Percentiles rank a stretch among this genome's conserved stretches.
Evolutionary conservation across 768 basidiomycete genomes (phyloP).

Genomic region (Arthromyces matolae): DNA sequence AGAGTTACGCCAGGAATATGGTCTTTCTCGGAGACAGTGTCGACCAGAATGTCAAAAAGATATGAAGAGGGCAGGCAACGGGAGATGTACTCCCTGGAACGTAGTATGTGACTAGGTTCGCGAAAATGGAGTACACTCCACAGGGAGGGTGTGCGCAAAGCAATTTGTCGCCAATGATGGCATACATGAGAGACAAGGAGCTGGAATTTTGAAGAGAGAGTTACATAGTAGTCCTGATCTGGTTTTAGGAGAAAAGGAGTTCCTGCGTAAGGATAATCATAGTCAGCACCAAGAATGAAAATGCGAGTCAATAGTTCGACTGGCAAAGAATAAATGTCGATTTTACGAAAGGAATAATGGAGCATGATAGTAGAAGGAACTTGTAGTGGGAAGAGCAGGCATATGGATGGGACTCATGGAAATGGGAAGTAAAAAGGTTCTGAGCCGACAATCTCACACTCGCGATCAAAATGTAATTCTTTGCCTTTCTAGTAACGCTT

Average conservation of each 20-base stretch:
- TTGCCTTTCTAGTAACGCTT: constrained; percentile 10
- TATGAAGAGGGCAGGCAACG: constrained; percentile 24
- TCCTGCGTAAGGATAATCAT: constrained; percentile 39
- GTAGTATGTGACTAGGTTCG: constrained; percentile 43
- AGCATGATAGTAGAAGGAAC: constrained; percentile 9
- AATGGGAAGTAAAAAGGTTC: constrained; percentile 8
- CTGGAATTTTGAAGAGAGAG: constrained; percentile 47
- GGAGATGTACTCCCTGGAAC: constrained; percentile 43
- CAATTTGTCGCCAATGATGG: constrained; percentile 52
- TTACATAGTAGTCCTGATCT: constrained; percentile 36
- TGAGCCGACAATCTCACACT: constrained; percentile 17
- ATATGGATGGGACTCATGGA: constrained; percentile 13
- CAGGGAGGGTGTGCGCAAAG: constrained; percentile 45
- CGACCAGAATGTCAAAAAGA: constrained; percentile 53
- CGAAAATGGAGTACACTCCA: constrained; percentile 59
- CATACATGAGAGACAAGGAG: constrained; percentile 58
- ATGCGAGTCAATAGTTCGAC: constrained; percentile 58
- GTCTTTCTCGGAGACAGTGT: constrained; percentile 48
- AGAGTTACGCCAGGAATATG: constrained; percentile 49
- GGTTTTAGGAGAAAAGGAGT: constrained; percentile 51
- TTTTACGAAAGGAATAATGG: constrained; percentile 19
- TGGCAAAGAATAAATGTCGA: constrained; percentile 45
- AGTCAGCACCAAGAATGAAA: constrained; percentile 49
- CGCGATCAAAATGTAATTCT: constrained; percentile 13
- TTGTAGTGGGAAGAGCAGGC: constrained; percentile 6